phyloP scores from a whole-genome alignment of 768 basidiomycete genomes.

The Psilocybe azurescens region DNA sequence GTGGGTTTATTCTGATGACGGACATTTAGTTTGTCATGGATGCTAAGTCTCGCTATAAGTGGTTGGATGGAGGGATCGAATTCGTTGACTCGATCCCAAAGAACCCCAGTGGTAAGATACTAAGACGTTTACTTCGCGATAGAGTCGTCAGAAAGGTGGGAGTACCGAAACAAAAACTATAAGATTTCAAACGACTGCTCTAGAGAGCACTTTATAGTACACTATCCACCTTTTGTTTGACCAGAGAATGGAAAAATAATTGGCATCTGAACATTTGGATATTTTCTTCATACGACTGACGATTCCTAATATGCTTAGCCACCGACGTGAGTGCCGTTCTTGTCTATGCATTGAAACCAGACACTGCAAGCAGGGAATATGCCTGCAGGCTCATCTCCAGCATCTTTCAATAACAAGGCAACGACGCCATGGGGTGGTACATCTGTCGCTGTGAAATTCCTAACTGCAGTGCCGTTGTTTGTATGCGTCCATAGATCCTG shows the following conservation, averaged over 20 bases:
- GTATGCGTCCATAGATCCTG: conserved; percentile 79
- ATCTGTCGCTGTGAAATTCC: conserved; percentile 54
- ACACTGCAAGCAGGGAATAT: conserved; percentile 57
- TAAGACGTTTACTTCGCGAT: conserved; percentile 7
- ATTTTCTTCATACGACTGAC: not conserved
- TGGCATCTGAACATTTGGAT: not conserved
- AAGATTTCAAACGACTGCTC: not conserved
- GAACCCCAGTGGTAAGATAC: conserved; percentile 6
- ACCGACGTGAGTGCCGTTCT: conserved; percentile 50
- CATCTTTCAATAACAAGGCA: conserved; percentile 70
- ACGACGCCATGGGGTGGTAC: conserved; percentile 75
- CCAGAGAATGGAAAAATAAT: not conserved
- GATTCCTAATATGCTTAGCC: conserved; percentile 14
- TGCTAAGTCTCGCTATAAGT: conserved; percentile 3
- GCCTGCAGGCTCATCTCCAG: conserved; percentile 67
- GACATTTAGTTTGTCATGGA: not conserved
- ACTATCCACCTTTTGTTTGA: too few relatives aligned
- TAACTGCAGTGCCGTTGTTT: conserved; percentile 68
- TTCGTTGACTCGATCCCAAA: conserved; percentile 1
- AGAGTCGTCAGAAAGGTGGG: not conserved
- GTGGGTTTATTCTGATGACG: not conserved
- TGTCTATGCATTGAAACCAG: conserved; percentile 52
- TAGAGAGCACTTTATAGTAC: too few relatives aligned
- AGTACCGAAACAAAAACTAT: not conserved
- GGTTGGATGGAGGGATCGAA: conserved; percentile 1